Percentiles rank a stretch among this genome's conserved stretches.
Evolutionary conservation across 306 rosid genomes (phyloP).

Genomic region (cucumber (Cucumis sativus)): DNA sequence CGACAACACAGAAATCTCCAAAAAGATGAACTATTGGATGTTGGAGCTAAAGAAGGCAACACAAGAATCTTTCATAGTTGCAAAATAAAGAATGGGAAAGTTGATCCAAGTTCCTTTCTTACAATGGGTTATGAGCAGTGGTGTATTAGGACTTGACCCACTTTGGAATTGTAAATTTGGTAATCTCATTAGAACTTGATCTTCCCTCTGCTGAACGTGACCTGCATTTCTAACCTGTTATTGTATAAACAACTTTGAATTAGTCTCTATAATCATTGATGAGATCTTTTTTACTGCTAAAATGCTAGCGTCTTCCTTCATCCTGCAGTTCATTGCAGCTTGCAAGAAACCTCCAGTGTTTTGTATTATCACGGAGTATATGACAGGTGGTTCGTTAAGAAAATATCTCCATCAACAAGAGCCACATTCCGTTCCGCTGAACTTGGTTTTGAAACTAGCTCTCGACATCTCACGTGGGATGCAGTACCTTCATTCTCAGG

Average conservation of each 20-base stretch:
- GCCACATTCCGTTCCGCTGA: slow-evolving; percentile 57
- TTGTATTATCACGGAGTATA: slow-evolving; percentile 85
- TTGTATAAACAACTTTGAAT: neutral
- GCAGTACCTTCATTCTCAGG: slow-evolving; percentile 87
- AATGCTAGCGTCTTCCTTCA: neutral
- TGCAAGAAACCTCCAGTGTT: slow-evolving; percentile 96
- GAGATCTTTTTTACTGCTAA: neutral
- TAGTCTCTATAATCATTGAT: neutral
- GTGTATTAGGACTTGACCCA: neutral
- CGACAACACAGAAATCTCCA: neutral
- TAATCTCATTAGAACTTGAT: neutral
- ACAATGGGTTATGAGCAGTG: neutral
- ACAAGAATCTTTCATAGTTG: neutral
- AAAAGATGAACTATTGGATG: neutral
- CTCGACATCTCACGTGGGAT: slow-evolving; percentile 73
- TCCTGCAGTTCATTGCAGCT: slow-evolving; percentile 76
- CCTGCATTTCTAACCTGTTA: neutral
- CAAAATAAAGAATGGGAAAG: neutral
- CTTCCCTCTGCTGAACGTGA: neutral
- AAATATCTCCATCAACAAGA: slow-evolving; percentile 76
- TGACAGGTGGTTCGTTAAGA: slow-evolving; percentile 76
- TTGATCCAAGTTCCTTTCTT: neutral
- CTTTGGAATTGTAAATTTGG: neutral
- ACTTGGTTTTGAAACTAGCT: slow-evolving; percentile 63
- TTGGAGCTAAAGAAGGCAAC: neutral